Evolutionary conservation across 306 rosid species (phyloP).

Genomic region (Casuarina glauca): DNA sequence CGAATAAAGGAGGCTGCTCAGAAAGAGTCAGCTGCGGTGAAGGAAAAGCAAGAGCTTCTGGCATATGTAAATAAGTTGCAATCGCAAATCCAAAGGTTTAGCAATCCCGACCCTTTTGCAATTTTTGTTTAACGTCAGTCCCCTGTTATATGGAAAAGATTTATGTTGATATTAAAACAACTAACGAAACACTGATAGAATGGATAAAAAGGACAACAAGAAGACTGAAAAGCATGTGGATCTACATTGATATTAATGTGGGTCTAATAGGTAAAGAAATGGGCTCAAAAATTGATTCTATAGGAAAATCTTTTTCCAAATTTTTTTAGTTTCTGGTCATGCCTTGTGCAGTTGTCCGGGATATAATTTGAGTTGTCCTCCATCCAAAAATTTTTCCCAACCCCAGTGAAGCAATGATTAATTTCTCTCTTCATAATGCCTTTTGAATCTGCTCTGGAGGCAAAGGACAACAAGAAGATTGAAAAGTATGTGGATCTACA

Average conservation of each 20-base stretch:
- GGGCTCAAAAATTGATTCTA: background rate
- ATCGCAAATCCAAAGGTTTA: slow-evolving; percentile 90
- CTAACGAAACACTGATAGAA: background rate
- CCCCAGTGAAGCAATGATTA: background rate
- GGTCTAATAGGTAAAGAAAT: background rate
- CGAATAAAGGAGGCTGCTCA: slow-evolving; percentile 78
- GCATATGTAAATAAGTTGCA: slow-evolving; percentile 74
- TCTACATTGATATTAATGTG: background rate
- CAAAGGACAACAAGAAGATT: background rate
- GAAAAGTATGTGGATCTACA: background rate
- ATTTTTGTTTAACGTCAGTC: background rate
- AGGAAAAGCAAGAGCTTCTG: slow-evolving; percentile 85
- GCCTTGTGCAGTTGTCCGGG: background rate
- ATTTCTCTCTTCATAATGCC: too few relatives aligned
- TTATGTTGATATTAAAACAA: background rate
- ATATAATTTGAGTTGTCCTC: background rate
- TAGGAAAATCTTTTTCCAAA: background rate
- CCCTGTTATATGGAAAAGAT: background rate
- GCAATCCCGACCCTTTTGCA: slow-evolving; percentile 30
- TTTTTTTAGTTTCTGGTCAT: background rate
- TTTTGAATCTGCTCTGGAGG: background rate
- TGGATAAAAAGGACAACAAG: background rate
- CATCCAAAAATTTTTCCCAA: background rate
- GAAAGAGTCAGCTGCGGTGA: slow-evolving; percentile 64
- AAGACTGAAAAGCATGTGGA: background rate